A percentile compares a stretch with the other conserved stretches of the same genome.
These are phyloP conservation scores for Diaporthe citri DNA, from an alignment of 2,329 filamentous ascomycete species.

Conservation along the genomic window DNA sequence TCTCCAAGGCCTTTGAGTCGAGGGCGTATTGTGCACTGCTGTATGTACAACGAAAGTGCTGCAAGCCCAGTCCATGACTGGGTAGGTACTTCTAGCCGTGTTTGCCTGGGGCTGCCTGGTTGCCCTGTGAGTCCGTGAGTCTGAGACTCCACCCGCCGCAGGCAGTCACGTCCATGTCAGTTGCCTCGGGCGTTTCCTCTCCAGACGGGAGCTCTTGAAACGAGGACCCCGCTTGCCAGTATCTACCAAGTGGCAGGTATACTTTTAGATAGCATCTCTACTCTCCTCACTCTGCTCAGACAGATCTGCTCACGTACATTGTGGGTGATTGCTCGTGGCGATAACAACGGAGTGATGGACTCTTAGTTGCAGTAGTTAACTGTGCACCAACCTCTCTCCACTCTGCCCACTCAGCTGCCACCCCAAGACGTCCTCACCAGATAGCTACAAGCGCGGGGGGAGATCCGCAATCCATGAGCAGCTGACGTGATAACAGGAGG, in stretches of 20 bases:
- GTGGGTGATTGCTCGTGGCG: background rate
- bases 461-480: conserved; percentile 4
- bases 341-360: background rate
- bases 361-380: background rate
- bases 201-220: background rate
- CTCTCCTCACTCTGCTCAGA: background rate
- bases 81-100: background rate
- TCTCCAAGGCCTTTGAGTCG: background rate
- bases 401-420: background rate
- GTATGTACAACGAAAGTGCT: background rate
- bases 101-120: background rate
- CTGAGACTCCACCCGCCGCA: background rate
- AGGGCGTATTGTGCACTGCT: background rate
- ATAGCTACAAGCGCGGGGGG: background rate
- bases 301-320: too few relatives aligned
- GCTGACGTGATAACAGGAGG: conserved; percentile 1
- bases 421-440: background rate
- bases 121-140: background rate
- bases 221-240: conserved; percentile 3
- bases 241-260: background rate
- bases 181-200: background rate
- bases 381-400: background rate
- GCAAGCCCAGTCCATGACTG: background rate
- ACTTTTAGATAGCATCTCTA: background rate
- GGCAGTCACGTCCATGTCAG: background rate